Evolutionary conservation across 2,329 filamentous ascomycete species (phyloP), one percentile per base, ranked within the genome.

Genomic region (Aureobasidium sp.): DNA sequence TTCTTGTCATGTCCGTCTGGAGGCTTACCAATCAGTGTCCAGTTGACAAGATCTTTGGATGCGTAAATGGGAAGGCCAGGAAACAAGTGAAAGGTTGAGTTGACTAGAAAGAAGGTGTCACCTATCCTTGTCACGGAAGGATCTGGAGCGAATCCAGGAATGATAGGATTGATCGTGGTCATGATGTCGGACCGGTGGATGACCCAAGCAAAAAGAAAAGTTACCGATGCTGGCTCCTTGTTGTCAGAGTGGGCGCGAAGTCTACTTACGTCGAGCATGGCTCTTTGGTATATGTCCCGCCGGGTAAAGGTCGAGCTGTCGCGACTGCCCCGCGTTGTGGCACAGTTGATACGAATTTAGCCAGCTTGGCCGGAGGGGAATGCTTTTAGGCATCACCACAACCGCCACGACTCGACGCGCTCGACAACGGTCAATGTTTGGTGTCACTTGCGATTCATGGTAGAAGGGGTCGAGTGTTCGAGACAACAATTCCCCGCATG

Each of bases 111-210:
- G 66, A 76, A 78, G 0, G 74, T 77, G 27, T 72, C 66, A 27
- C 75, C 66, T 68, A 68, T 71, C 24, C 73, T 68, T 2, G 69
- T 66, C 5, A 79, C 74, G 39, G 73, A 77, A 1, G 78, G 78
- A 64, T 80, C 78, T 0, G 78, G 75, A 57, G 77, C 72, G 57
- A 76, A 81, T 15, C 78, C 78, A 4, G 78, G 75, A 4, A 81
- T 65, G 37, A 80, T 75, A 2, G 78, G 78, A 12, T 26, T 81
- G 62, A 72, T 34, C 1, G 37, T 24, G 37, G 52, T 15, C 36
- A 56, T 56, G 34, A 17, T 36, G 17, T 27, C 17, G 27, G 47
- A 36, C 2, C 7, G 32, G 32, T n/a, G 5, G 27, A n/a, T 12
- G 47, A 29, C 3, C 26, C n/a, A 20, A n/a, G 10, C 6, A 12